Evolutionary conservation across 2,329 filamentous ascomycete species (phyloP).

Genomic region (Blastomyces gilchristii): DNA sequence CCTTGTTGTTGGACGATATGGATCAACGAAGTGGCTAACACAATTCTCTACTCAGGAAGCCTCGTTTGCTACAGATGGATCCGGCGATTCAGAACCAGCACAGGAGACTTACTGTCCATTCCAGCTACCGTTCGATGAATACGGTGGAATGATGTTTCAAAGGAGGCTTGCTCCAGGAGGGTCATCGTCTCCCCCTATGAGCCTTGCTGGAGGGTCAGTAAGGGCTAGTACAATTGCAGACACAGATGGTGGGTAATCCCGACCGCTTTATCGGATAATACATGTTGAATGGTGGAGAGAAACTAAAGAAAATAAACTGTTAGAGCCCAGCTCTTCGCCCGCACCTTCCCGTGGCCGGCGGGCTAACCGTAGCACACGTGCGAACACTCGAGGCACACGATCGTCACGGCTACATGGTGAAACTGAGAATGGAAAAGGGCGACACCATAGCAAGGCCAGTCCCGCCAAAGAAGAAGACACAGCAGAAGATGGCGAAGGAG

Average conservation of each 20-base stretch:
- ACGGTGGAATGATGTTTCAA: conserved; percentile 41
- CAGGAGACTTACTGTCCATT: conserved; percentile 57
- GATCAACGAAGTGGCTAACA: background rate
- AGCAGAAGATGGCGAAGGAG: conserved; percentile 32
- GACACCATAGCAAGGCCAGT: conserved; percentile 20
- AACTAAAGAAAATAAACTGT: background rate
- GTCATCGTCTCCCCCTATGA: conserved; percentile 33
- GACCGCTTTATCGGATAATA: conserved; percentile 2
- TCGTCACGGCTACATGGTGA: conserved; percentile 33
- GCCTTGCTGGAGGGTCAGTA: conserved; percentile 28
- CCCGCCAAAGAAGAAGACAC: conserved; percentile 31
- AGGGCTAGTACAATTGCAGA: conserved; percentile 38
- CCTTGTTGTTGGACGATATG: background rate
- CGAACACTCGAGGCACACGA: conserved; percentile 27
- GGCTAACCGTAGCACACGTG: conserved; percentile 25
- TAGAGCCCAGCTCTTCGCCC: conserved; percentile 37
- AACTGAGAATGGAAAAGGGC: conserved; percentile 24
- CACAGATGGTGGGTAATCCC: conserved; percentile 34
- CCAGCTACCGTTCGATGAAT: conserved; percentile 46
- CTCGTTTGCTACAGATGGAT: conserved; percentile 45
- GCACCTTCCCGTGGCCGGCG: conserved; percentile 31
- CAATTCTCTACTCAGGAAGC: conserved; percentile 36
- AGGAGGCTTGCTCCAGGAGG: conserved; percentile 35
- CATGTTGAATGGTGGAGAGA: background rate
- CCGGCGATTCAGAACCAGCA: conserved; percentile 42